phyloP scores from a whole-genome alignment of 177 flowering plant species.

The Vitis hybrid region DNA sequence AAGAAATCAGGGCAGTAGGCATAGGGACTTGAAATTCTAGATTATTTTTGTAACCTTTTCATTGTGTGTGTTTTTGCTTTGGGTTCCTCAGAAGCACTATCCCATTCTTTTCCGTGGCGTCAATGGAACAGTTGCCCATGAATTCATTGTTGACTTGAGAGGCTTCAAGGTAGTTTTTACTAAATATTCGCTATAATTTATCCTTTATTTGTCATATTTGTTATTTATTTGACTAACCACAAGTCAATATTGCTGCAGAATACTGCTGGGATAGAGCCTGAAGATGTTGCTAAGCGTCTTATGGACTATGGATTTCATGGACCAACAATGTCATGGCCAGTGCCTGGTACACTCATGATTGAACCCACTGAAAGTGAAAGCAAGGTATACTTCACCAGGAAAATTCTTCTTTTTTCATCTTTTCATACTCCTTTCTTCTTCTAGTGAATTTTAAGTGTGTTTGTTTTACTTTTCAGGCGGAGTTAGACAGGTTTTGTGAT shows the following conservation, averaged over 20 bases:
- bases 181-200: neutral
- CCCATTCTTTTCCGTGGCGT: conserved; percentile 98
- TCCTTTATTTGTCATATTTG: neutral
- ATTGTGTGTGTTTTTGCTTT: conserved; percentile 5
- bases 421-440: neutral
- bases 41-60: neutral
- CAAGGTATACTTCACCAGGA: conserved; percentile 56
- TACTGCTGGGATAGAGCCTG: conserved; percentile 96
- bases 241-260: conserved; percentile 36
- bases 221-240: neutral
- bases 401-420: conserved; percentile 1
- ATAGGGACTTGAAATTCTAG: neutral
- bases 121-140: conserved; percentile 97
- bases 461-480: conserved; percentile 59
- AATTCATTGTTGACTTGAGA: conserved; percentile 89
- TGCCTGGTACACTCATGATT: conserved; percentile 98
- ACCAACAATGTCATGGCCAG: conserved; percentile 99
- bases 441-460: neutral
- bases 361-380: conserved; percentile 99
- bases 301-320: conserved; percentile 98
- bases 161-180: conserved; percentile 78
- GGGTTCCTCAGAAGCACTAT: conserved; percentile 63
- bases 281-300: conserved; percentile 97
- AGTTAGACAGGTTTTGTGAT: conserved; percentile 96
- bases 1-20: neutral